Conservation (phyloP, 176 grass and related monocot genomes). For the Oryza australiensis region DNA sequence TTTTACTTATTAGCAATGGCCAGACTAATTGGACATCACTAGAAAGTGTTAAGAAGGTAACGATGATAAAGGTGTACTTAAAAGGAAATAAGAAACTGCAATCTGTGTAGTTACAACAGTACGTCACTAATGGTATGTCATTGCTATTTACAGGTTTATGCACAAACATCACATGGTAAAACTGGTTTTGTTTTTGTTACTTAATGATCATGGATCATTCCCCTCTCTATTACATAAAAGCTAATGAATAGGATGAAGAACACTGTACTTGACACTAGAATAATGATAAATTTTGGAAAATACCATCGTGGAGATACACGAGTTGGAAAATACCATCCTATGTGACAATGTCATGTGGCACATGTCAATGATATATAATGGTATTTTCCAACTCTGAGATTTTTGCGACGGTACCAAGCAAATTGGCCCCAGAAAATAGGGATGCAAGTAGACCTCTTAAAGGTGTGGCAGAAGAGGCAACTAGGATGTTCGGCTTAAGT, state of each 20-base stretch:
- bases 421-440: background rate
- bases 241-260: background rate
- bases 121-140: background rate
- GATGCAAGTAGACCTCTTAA: background rate
- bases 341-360: no score
- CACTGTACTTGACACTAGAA: background rate
- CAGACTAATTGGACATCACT: conserved; percentile 1
- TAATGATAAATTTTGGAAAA: no score
- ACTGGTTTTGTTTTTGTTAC: background rate
- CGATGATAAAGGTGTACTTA: background rate
- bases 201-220: background rate
- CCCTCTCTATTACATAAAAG: background rate
- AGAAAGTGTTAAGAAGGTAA: background rate
- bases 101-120: background rate
- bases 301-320: no score
- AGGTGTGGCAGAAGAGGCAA: background rate
- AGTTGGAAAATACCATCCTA: no score
- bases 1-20: background rate
- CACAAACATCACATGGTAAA: background rate
- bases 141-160: background rate
- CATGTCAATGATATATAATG: no score
- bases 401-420: no score
- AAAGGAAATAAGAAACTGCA: conserved; percentile 3
- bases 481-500: background rate
- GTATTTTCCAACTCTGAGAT: no score